Evolutionary conservation across 202 grass and related monocot genomes (phyloP), one percentile per base, ranked within the genome.

Genomic region (Carex sylvatica): DNA sequence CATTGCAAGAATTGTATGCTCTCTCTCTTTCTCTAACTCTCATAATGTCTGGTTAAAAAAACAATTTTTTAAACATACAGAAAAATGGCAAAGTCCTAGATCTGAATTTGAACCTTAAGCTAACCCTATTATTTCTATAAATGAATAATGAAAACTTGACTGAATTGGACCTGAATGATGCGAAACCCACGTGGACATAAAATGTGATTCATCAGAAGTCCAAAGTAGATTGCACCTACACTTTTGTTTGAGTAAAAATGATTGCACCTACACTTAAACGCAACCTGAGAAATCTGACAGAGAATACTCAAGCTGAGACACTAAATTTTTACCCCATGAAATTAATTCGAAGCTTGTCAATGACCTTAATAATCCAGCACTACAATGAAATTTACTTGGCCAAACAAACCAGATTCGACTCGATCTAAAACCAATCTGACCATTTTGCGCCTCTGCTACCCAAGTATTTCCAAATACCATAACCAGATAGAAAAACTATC

Each of bases 1-100:
- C 35, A 74, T 75, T 98, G 79, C 81, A 51, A 31, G 61, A 80
- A 0, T 68, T 98, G 95, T 98, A 93, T 90, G 85, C 60, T 78
- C 40, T 4, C 62, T 80, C 12, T 63, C 44, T 52, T 38, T 9
- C 6, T 56, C 44, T 16, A 54, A 75, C 3, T 75, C 46, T 15
- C 16, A 6, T 56, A 4, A 56, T n/a, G 16, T 18, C 3, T 56
- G 54, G 15, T 62, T 62, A 24, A 62, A 8, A 61, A 62, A 10
- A 11, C 4, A 56, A 18, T 56, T 16, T 4, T 14, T 15, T 56
- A 56, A 56, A 16, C 54, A n/a, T 6, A n/a, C 3, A 18, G 18
- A 56, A 56, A 18, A 56, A 16, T 16, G 14, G 53, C 16, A 58
- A 42, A 42, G 16, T n/a, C 54, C 54, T 58, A 18, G 16, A n/a